These are phyloP conservation scores for Umbelopsis sp. DNA, from an alignment of 371 early-diverging fungal genomes.

Conservation along the genomic window DNA sequence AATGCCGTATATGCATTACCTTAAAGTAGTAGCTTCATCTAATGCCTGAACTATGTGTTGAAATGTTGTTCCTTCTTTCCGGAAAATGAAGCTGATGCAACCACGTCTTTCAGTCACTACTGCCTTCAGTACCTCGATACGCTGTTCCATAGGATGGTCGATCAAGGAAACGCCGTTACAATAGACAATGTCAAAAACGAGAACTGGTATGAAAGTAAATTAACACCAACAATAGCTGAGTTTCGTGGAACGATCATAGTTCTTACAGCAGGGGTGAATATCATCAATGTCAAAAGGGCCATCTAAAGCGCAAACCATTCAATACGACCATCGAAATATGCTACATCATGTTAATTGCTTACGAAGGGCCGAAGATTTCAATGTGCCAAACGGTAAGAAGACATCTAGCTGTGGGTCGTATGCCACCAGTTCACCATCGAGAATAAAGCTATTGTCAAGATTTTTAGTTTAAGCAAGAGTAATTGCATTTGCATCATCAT, in stretches of 20 bases:
- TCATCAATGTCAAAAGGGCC: conserved; percentile 38
- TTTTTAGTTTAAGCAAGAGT: neutral
- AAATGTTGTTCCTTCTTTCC: conserved; percentile 52
- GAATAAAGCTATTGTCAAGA: conserved; percentile 28
- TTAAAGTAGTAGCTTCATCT: conserved; percentile 55
- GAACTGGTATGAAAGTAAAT: conserved; percentile 32
- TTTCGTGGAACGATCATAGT: neutral
- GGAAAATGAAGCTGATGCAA: conserved; percentile 54
- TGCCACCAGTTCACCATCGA: conserved; percentile 78
- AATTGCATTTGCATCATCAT: neutral
- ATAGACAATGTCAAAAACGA: conserved; percentile 76
- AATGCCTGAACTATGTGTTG: conserved; percentile 64
- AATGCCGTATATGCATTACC: conserved; percentile 28
- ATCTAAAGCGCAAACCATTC: conserved; percentile 20
- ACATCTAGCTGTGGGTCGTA: conserved; percentile 60
- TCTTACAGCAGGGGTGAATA: conserved; percentile 59
- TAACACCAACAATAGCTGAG: neutral
- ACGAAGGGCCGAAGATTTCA: conserved; percentile 68
- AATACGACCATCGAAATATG: neutral
- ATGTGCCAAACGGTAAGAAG: conserved; percentile 70
- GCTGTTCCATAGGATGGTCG: conserved; percentile 53
- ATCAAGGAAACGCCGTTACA: conserved; percentile 63
- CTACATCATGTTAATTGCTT: conserved; percentile 17
- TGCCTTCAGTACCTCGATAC: conserved; percentile 51
- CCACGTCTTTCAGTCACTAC: conserved; percentile 54